phyloP scores from a whole-genome alignment of 768 basidiomycete species.

The Sporobolomyces roseus region DNA sequence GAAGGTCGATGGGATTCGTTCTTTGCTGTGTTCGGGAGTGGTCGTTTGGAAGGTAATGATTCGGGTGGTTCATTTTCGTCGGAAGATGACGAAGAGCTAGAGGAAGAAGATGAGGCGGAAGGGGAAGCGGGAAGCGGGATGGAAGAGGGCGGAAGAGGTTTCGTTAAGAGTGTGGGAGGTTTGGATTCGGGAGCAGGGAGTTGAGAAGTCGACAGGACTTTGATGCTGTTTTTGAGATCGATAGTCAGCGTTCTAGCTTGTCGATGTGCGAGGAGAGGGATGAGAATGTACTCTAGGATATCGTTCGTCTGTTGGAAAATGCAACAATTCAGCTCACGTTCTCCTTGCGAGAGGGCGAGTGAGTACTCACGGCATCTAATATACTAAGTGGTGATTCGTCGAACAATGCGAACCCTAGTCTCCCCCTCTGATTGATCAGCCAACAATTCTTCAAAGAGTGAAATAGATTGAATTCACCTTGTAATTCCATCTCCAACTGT shows the following conservation, averaged over 20 bases:
- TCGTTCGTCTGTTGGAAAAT: conserved; percentile 23
- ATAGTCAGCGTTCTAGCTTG: too few relatives aligned
- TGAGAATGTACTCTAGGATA: conserved; percentile 32
- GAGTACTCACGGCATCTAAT: conserved; percentile 27
- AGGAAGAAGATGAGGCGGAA: background rate
- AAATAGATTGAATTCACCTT: conserved; percentile 8
- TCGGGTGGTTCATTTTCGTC: background rate
- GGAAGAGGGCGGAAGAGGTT: background rate
- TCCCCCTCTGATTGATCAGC: background rate
- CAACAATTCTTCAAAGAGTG: background rate
- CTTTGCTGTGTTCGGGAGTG: background rate
- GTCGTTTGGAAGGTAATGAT: conserved; percentile 2
- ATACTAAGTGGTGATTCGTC: conserved; percentile 7
- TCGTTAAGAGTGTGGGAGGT: background rate
- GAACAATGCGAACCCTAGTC: conserved; percentile 11
- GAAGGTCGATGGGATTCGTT: background rate
- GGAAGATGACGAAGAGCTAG: background rate
- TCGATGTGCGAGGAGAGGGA: too few relatives aligned
- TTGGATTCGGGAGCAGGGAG: background rate
- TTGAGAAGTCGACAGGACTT: background rate
- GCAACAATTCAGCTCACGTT: background rate
- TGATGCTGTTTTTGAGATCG: conserved; percentile 37
- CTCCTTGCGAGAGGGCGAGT: too few relatives aligned
- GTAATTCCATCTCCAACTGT: conserved; percentile 15
- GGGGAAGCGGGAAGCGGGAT: conserved; percentile 15